phyloP scores from a whole-genome alignment of 2,329 filamentous ascomycete genomes.

The Pseudogymnoascus sp. region DNA sequence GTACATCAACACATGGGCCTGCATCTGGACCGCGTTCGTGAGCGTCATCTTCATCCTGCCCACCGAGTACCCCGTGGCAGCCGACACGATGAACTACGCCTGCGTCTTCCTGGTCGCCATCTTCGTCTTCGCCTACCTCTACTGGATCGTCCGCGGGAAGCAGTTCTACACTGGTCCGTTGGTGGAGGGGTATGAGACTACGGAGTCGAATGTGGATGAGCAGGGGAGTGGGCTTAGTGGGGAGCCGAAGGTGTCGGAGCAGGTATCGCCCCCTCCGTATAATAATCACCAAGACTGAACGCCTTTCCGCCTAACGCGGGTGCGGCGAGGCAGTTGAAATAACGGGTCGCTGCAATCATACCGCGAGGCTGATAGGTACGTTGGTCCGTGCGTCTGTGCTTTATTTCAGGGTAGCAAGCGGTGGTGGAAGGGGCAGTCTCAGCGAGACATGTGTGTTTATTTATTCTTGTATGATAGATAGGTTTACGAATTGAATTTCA shows the following conservation, averaged over 20 bases:
- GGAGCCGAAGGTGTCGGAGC: neutral
- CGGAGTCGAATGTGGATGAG: neutral
- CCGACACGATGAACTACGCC: conserved; percentile 50
- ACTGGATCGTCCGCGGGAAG: conserved; percentile 40
- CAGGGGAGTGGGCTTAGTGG: neutral
- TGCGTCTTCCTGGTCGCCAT: conserved; percentile 42
- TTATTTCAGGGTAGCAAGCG: neutral
- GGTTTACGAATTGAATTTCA: neutral
- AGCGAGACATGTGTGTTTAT: neutral
- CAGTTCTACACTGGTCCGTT: conserved; percentile 42
- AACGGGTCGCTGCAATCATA: too few relatives aligned
- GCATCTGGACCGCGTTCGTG: conserved; percentile 46
- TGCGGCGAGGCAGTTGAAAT: too few relatives aligned
- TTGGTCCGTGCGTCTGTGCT: neutral
- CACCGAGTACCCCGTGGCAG: conserved; percentile 38
- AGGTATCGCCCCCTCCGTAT: too few relatives aligned
- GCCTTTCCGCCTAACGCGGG: too few relatives aligned
- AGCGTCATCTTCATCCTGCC: conserved; percentile 48
- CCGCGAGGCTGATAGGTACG: neutral
- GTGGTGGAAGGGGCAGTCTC: neutral
- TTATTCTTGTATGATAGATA: neutral
- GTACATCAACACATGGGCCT: conserved; percentile 41
- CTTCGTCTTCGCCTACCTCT: conserved; percentile 35
- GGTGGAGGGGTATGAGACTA: neutral
- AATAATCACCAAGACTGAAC: too few relatives aligned